Conservation (phyloP, 2,329 filamentous ascomycete species). For the Aspergillus ruber region DNA sequence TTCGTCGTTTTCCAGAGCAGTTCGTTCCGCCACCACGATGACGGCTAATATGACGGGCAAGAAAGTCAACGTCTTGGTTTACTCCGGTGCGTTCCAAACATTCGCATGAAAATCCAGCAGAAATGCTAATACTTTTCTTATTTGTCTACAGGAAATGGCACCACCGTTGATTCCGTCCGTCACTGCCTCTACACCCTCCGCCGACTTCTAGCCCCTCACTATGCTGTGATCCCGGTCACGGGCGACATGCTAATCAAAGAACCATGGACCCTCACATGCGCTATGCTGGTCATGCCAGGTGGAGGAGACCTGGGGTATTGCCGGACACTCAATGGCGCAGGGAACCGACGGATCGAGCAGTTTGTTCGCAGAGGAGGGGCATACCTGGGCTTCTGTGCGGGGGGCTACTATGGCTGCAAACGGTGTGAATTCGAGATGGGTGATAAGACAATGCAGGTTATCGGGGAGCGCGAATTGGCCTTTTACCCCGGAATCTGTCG, state of each 20-base stretch:
- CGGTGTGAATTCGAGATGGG: slow-evolving; percentile 90
- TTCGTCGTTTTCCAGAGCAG: neutral
- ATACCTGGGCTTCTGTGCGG: slow-evolving; percentile 89
- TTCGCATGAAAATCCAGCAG: neutral
- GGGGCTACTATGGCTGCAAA: slow-evolving; percentile 79
- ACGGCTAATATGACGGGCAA: slow-evolving; percentile 51
- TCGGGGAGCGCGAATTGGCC: slow-evolving; percentile 74
- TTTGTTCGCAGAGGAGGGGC: slow-evolving; percentile 79
- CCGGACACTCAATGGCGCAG: slow-evolving; percentile 75
- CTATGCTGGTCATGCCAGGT: slow-evolving; percentile 83
- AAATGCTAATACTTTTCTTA: neutral
- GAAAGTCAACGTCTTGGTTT: slow-evolving; percentile 83
- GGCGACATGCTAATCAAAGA: slow-evolving; percentile 77
- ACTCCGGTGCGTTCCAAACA: slow-evolving; percentile 58
- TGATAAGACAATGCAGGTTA: slow-evolving; percentile 70
- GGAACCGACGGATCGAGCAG: slow-evolving; percentile 75
- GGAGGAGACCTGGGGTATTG: slow-evolving; percentile 94
- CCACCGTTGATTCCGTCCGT: slow-evolving; percentile 78
- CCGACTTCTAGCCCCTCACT: slow-evolving; percentile 77
- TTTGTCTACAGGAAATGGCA: slow-evolving; percentile 63
- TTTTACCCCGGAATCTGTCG: slow-evolving; percentile 86
- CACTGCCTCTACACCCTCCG: slow-evolving; percentile 85
- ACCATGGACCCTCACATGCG: slow-evolving; percentile 82
- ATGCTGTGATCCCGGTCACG: slow-evolving; percentile 82
- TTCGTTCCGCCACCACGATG: slow-evolving; percentile 14